Evolutionary conservation across 2,329 filamentous ascomycete species (phyloP).

Genomic region (Curvularia eragrostidis): DNA sequence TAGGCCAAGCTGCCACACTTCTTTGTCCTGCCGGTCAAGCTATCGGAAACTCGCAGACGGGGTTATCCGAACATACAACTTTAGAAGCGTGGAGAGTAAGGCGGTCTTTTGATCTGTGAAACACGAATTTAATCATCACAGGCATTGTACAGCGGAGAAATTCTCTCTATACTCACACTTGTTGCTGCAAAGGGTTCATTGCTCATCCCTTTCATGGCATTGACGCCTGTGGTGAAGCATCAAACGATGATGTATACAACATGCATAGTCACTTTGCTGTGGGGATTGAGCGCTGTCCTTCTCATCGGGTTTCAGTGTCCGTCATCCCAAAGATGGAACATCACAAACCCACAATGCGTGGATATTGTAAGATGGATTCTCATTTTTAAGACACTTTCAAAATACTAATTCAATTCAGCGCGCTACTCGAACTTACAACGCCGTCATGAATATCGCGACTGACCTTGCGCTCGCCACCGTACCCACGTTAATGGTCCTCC

Average conservation of each 20-base stretch:
- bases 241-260: background rate
- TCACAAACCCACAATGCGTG: conserved; percentile 4
- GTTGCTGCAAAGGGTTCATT: conserved; percentile 7
- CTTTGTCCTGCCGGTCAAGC: conserved; percentile 15
- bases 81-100: conserved; percentile 4
- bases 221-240: background rate
- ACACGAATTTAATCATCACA: background rate
- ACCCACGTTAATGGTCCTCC: conserved; percentile 7
- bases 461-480: conserved; percentile 7
- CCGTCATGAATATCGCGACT: conserved; percentile 10
- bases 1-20: conserved; percentile 3
- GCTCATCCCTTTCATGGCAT: background rate
- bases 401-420: background rate
- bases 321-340: background rate
- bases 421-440: conserved; percentile 8
- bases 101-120: too few species aligned
- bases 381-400: too few species aligned
- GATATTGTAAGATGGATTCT: background rate
- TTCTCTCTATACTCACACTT: background rate
- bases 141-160: conserved; percentile 7
- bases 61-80: background rate
- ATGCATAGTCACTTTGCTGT: conserved; percentile 1
- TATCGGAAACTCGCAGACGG: conserved; percentile 5
- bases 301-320: conserved; percentile 15
- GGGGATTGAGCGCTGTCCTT: conserved; percentile 3